Evolutionary conservation across 169 alveolate species (phyloP), one percentile per base, ranked within the genome.

Genomic region (Eimeria falciformis): DNA sequence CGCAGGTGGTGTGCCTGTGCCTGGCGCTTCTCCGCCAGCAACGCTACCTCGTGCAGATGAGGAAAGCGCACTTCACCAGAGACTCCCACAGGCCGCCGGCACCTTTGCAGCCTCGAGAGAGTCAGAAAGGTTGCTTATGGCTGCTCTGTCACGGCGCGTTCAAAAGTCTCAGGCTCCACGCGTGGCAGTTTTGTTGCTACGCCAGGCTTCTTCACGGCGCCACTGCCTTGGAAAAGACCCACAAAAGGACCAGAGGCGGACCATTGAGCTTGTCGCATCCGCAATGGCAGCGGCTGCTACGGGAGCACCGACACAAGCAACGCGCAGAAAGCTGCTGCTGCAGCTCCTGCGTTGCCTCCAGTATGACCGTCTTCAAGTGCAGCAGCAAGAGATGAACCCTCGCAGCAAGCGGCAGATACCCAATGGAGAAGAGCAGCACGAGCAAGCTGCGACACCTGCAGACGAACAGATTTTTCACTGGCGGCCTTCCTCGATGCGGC

Each of bases 221-320:
- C 62, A 27, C 43, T 21, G 53, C 58, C 25, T 3, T 23, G 50
- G 58, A 18, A 21, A 6, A 21, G 45, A 58, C 7, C 71, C n/a
- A 29, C 71, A 2, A 29, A 12, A 58, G 27, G 71, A 0, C 5
- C 7, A 58, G 5, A n/a, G 43, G 12, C 23, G 73, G 88, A 17
- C 73, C n/a, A 6, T 27, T 9, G 50, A n/a, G 33, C 71, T 78
- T 2, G 33, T 78, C 21, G 88, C 46, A 17, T 68, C 53, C 46
- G 88, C 88, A 1, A 50, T 78, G 88, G 14, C 88, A 29, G 88
- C 88, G n/a, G 69, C 71, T 7, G 73, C 29, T 18, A 47, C 1
- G 25, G 66, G 45, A 23, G 50, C 73, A 7, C 71, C 45, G 4
- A 78, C 88, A 7, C 29, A n/a, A 47, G 6, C 50, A 11, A 18